Evolutionary conservation across 2,329 filamentous ascomycete genomes (phyloP).

Genomic region (Fusarium sp.): DNA sequence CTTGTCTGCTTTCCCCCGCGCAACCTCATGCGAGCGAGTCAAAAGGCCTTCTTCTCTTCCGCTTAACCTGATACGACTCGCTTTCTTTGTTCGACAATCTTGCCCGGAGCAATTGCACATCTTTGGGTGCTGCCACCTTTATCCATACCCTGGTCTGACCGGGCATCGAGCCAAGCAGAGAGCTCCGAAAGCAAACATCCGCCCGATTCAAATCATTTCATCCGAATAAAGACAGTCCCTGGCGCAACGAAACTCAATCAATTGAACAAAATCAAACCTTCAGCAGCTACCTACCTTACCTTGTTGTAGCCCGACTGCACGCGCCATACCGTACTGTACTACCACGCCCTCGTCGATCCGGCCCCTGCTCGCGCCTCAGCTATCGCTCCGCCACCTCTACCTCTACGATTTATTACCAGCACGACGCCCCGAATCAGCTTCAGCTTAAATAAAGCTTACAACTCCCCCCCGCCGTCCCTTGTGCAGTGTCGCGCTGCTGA

Average conservation of each 20-base stretch:
- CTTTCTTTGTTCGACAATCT: slow-evolving; percentile 17
- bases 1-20: slow-evolving; percentile 5
- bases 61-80: slow-evolving; percentile 18
- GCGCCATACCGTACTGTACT: not conserved
- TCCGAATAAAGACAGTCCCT: slow-evolving; percentile 27
- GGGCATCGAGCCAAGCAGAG: slow-evolving; percentile 27
- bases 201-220: slow-evolving; percentile 2
- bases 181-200: slow-evolving; percentile 27
- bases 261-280: slow-evolving; percentile 28
- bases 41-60: not conserved
- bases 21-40: slow-evolving; percentile 3
- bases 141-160: slow-evolving; percentile 16
- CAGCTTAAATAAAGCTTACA: slow-evolving; percentile 24
- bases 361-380: slow-evolving; percentile 18
- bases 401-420: slow-evolving; percentile 1
- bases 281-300: slow-evolving; percentile 17
- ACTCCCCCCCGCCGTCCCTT: not conserved
- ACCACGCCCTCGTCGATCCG: slow-evolving; percentile 17
- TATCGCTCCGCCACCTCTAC: slow-evolving; percentile 13
- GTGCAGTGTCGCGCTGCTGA: slow-evolving; percentile 23
- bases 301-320: slow-evolving; percentile 21
- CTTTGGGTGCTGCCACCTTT: slow-evolving; percentile 14
- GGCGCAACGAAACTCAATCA: slow-evolving; percentile 16
- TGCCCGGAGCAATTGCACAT: slow-evolving; percentile 38
- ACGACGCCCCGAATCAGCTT: slow-evolving; percentile 20